Conservation (phyloP, 441 rosid genomes). For the Daphne laureola region DNA sequence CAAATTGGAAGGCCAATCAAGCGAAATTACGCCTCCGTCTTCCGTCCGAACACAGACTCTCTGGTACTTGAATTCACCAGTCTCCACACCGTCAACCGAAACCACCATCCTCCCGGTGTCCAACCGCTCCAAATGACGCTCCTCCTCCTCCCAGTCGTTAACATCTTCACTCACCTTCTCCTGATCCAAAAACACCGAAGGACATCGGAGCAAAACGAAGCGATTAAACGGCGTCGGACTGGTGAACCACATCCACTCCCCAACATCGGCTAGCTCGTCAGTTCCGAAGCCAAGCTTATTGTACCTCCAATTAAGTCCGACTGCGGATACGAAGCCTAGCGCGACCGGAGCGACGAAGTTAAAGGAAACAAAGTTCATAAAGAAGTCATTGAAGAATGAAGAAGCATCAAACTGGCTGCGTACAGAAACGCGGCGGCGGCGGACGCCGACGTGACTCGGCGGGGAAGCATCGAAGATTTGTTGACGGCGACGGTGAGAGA, state of each 20-base stretch:
- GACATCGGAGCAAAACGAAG: conserved; percentile 81
- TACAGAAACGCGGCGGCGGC: conserved; percentile 24
- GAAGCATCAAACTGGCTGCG: conserved; percentile 25
- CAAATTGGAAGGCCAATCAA: conserved; percentile 91
- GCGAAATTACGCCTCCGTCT: conserved; percentile 81
- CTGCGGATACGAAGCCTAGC: conserved; percentile 55
- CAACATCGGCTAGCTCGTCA: conserved; percentile 23
- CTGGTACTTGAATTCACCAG: conserved; percentile 50
- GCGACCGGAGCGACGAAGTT: conserved; percentile 43
- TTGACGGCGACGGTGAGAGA: conserved; percentile 2
- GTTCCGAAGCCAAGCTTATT: neutral
- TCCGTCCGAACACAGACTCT: conserved; percentile 54
- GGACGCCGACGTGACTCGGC: conserved; percentile 22
- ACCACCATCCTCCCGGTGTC: conserved; percentile 56
- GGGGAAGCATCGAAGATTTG: conserved; percentile 12
- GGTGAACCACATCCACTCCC: conserved; percentile 79
- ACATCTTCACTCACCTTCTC: conserved; percentile 45
- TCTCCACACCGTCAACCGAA: conserved; percentile 20
- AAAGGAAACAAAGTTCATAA: conserved; percentile 24
- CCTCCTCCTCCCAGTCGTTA: conserved; percentile 62
- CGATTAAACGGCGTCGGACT: conserved; percentile 90
- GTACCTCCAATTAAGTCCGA: conserved; percentile 32
- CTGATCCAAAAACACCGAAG: conserved; percentile 50
- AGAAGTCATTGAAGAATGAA: conserved; percentile 35
- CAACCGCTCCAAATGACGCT: conserved; percentile 68